Conservation (phyloP, 2,329 filamentous ascomycete species). For the Aspergillus thermomutatus region DNA sequence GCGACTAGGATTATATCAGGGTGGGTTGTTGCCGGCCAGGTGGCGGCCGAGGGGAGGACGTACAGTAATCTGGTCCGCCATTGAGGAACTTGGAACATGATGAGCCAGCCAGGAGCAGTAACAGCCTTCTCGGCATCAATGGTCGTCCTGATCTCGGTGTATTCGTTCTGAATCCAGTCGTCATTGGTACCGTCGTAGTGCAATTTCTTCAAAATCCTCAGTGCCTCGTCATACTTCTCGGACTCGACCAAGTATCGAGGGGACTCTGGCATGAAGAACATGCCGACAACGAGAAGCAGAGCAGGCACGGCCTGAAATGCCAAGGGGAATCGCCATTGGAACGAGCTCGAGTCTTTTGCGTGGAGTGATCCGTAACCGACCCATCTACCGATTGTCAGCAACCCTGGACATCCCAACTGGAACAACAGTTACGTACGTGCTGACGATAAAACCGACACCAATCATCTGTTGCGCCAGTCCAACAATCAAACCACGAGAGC, state of each 20-base stretch:
- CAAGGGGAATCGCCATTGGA: slow-evolving; percentile 36
- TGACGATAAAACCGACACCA: slow-evolving; percentile 43
- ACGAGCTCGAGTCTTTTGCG: slow-evolving; percentile 26
- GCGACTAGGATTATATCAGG: background rate
- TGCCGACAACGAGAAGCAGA: slow-evolving; percentile 31
- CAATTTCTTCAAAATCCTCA: slow-evolving; percentile 50
- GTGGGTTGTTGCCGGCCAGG: background rate
- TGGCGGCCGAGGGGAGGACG: slow-evolving; percentile 2
- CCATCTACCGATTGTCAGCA: slow-evolving; percentile 31
- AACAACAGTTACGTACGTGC: slow-evolving; percentile 31
- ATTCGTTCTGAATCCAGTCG: slow-evolving; percentile 51
- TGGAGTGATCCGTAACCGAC: slow-evolving; percentile 49
- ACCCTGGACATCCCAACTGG: background rate
- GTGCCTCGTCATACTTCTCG: slow-evolving; percentile 48
- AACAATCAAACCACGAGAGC: slow-evolving; percentile 51
- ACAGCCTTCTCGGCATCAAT: slow-evolving; percentile 58
- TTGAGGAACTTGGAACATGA: slow-evolving; percentile 42
- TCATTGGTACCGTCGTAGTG: slow-evolving; percentile 54
- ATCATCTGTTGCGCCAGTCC: slow-evolving; percentile 46
- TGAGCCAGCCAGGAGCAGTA: slow-evolving; percentile 42
- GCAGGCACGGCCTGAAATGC: slow-evolving; percentile 41
- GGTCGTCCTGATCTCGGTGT: slow-evolving; percentile 38
- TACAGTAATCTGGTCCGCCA: slow-evolving; percentile 58
- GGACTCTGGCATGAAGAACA: slow-evolving; percentile 34
- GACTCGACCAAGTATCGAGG: slow-evolving; percentile 40